Percentiles rank a stretch among this genome's conserved stretches.
These are phyloP conservation scores for Drosera capensis DNA, from an alignment of 148 eudicot species.

Conservation along the genomic window DNA sequence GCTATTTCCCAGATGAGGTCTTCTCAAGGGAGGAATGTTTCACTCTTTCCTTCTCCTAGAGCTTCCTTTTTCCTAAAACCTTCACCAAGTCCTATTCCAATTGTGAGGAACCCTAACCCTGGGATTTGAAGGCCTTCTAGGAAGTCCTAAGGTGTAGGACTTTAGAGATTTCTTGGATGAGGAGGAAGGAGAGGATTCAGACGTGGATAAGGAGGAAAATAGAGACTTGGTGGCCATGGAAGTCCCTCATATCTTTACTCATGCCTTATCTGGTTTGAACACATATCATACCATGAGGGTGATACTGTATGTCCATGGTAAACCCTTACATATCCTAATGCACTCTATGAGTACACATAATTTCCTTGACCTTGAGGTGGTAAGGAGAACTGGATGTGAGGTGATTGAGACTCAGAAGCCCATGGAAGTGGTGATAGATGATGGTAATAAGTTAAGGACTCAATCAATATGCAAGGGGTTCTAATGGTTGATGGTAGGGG, in stretches of 20 bases:
- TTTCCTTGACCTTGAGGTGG: background rate
- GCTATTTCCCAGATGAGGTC: too few species aligned
- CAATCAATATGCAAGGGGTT: background rate
- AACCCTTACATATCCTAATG: constrained; percentile 2
- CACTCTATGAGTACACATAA: background rate
- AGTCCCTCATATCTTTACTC: background rate
- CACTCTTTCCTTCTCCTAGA: too few species aligned
- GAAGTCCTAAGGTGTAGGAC: too few species aligned
- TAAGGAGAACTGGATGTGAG: background rate
- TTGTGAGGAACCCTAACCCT: too few species aligned
- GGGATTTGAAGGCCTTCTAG: too few species aligned
- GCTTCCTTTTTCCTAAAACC: too few species aligned
- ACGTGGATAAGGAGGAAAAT: background rate
- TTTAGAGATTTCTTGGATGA: too few species aligned
- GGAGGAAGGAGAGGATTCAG: background rate
- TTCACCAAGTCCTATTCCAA: too few species aligned
- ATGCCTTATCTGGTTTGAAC: background rate
- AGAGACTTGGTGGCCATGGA: too few species aligned
- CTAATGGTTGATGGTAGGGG: background rate
- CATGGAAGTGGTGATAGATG: background rate
- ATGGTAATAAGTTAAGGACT: background rate
- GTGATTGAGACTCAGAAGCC: background rate
- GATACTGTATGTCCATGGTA: background rate
- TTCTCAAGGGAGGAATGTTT: too few species aligned
- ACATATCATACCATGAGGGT: constrained; percentile 6